phyloP scores from a whole-genome alignment of 768 basidiomycete species.

The Rhizopogon vulgaris region DNA sequence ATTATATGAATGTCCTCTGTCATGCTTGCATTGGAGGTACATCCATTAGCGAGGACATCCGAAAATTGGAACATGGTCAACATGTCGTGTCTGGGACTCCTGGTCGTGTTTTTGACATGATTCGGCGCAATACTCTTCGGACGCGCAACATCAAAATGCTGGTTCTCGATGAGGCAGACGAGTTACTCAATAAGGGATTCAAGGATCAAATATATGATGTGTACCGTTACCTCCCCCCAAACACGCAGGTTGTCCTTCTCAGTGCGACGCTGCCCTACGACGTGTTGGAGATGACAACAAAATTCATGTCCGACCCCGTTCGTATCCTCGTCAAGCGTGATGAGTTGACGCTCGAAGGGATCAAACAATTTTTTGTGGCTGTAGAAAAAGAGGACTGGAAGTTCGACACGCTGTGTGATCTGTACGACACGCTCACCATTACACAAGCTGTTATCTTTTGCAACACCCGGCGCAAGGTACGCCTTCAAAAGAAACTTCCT shows the following conservation, averaged over 20 bases:
- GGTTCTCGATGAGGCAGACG: constrained; percentile 91
- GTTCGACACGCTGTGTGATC: constrained; percentile 93
- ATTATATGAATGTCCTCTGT: constrained; percentile 99
- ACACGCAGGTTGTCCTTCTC: constrained; percentile 93
- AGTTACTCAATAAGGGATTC: constrained; percentile 96
- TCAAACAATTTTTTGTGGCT: constrained; percentile 96
- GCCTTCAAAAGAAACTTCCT: constrained; percentile 10
- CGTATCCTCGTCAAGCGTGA: constrained; percentile 99
- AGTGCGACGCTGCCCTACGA: constrained; percentile 96
- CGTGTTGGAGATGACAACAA: constrained; percentile 97
- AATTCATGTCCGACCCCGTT: constrained; percentile 99
- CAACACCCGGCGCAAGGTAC: constrained; percentile 93
- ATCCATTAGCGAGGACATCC: constrained; percentile 94
- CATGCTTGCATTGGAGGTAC: constrained; percentile 98
- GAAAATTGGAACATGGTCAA: constrained; percentile 95
- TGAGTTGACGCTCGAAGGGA: constrained; percentile 93
- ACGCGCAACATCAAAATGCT: constrained; percentile 99
- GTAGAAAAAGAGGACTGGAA: constrained; percentile 99
- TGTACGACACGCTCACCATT: constrained; percentile 98
- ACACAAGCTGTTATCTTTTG: constrained; percentile 99
- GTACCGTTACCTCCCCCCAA: constrained; percentile 94
- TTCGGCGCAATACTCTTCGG: constrained; percentile 84
- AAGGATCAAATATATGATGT: constrained; percentile 99
- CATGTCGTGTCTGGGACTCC: constrained; percentile 97
- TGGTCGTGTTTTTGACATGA: constrained; percentile 99